Evolutionary conservation across 441 rosid species (phyloP), one percentile per base, ranked within the genome.

Genomic region (Erodium moschatum): DNA sequence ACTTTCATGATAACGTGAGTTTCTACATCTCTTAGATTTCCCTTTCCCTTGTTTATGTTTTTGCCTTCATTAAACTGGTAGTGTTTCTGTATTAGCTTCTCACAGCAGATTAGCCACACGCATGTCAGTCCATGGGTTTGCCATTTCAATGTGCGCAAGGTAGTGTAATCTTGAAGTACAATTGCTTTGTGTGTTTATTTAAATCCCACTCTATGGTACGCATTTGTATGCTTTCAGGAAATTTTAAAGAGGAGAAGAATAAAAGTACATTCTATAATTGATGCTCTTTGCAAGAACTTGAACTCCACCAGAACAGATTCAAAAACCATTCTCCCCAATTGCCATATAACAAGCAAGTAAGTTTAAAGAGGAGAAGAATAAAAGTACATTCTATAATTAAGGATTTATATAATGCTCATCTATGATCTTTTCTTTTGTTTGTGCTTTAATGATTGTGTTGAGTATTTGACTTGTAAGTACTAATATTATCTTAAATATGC

Each of bases 81-180:
- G 35, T 77, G 69, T 73, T 73, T 71, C 79, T 48, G 73, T 74
- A 68, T 72, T 78, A 86, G 99, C 73, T 89, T 77, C 79, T 79
- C 92, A 60, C 89, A 89, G 3, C 84, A 74, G 64, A 65, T 72
- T 46, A 68, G 77, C 33, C 73, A 71, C 74, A 70, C 68, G 20
- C 76, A 33, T 10, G 74, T 78, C 71, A 80, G 88, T 81, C 91
- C 93, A 40, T 95, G 97, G 99, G 88, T 90, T 70, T 86, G 95
- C 86, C 96, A 92, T 77, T 92, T 92, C 69, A 92, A 92, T 76
- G 70, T 92, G 67, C 58, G 72, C 67, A 80, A 91, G 97, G 98
- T 92, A 83, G 64, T 46, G 70, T 19, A 48, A 40, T 71, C 27
- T 21, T 11, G 44, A 16, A 67, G 2, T 74, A 21, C 60, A 33